phyloP scores from a whole-genome alignment of 2,329 filamentous ascomycete species.

The Aspergillus sp. region DNA sequence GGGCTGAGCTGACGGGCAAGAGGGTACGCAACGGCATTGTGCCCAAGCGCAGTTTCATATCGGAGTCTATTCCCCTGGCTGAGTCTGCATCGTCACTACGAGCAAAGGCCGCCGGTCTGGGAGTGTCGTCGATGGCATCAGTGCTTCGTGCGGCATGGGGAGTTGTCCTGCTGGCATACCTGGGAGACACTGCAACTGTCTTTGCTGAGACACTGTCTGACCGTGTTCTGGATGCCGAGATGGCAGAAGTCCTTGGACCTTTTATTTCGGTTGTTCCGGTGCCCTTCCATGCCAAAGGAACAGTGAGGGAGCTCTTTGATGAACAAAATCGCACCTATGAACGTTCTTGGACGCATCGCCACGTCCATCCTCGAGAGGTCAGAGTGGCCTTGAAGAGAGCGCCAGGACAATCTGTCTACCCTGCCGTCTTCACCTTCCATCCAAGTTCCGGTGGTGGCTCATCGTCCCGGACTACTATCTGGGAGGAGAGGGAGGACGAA shows the following conservation, averaged over 20 bases:
- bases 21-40: conserved; percentile 12
- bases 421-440: conserved; percentile 36
- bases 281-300: conserved; percentile 28
- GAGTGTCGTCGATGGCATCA: conserved; percentile 29
- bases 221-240: conserved; percentile 26
- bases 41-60: conserved; percentile 19
- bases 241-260: conserved; percentile 33
- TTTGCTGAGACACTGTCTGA: conserved; percentile 36
- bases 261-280: conserved; percentile 36
- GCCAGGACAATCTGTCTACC: conserved; percentile 29
- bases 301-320: conserved; percentile 22
- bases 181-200: conserved; percentile 27
- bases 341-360: conserved; percentile 26
- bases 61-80: conserved; percentile 16
- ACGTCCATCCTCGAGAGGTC: conserved; percentile 30
- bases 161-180: conserved; percentile 26
- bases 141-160: conserved; percentile 32
- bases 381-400: conserved; percentile 27
- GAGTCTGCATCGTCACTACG: conserved; percentile 19
- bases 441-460: not conserved
- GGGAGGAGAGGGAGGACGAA: conserved; percentile 30
- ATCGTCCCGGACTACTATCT: conserved; percentile 15
- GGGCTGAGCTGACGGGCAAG: conserved; percentile 29
- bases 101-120: conserved; percentile 21
- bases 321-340: conserved; percentile 27